phyloP scores from a whole-genome alignment of 2,329 filamentous ascomycete species.

The Colletotrichum tofieldiae region DNA sequence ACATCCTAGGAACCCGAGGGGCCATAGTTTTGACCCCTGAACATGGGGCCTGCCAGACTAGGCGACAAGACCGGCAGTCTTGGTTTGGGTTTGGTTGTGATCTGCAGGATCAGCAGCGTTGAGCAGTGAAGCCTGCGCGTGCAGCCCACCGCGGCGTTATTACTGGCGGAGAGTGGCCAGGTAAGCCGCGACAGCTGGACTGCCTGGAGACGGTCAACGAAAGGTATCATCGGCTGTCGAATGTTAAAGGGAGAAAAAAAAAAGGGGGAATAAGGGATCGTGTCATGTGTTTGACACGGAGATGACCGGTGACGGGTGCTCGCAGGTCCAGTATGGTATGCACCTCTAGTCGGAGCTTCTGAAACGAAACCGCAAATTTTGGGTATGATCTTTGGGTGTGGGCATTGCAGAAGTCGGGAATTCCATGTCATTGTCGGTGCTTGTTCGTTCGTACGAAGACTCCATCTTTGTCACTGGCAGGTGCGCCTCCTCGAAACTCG shows the following conservation, averaged over 20 bases:
- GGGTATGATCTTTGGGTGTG: conserved; percentile 25
- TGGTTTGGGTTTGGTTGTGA: conserved; percentile 40
- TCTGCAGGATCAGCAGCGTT: conserved; percentile 40
- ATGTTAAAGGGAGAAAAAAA: background rate
- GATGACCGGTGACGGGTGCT: conserved; percentile 38
- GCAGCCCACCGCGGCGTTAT: conserved; percentile 12
- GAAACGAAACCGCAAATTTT: conserved; percentile 41
- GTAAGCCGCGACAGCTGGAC: conserved; percentile 13
- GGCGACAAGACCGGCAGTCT: conserved; percentile 32
- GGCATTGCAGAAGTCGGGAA: conserved; percentile 4
- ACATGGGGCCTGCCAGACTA: conserved; percentile 28
- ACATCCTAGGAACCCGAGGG: conserved; percentile 5
- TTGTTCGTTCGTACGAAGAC: conserved; percentile 9
- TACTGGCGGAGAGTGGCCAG: conserved; percentile 11
- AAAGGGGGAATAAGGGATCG: conserved; percentile 28
- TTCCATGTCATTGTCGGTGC: conserved; percentile 23
- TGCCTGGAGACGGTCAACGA: background rate
- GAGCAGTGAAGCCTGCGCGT: conserved; percentile 11
- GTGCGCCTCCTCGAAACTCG: conserved; percentile 9
- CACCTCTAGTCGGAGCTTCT: conserved; percentile 34
- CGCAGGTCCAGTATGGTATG: conserved; percentile 8
- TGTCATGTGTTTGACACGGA: conserved; percentile 36
- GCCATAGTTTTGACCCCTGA: conserved; percentile 16
- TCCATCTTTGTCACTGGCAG: conserved; percentile 17
- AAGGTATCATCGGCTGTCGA: conserved; percentile 22